These are phyloP conservation scores for Tuctoria greenei DNA, from an alignment of 176 grass and related monocot genomes.

Conservation along the genomic window DNA sequence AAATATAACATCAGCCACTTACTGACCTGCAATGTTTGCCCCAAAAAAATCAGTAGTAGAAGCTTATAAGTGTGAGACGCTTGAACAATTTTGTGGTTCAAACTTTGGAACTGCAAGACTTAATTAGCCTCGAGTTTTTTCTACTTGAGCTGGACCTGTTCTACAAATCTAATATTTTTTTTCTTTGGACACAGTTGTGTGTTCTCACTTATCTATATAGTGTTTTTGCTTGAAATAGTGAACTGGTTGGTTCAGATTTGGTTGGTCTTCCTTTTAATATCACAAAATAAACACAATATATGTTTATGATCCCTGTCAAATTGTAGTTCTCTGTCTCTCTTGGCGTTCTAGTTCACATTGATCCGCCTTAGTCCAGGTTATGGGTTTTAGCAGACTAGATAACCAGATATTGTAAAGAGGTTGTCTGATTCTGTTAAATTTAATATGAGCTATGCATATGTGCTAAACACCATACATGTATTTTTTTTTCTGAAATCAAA, in stretches of 20 bases:
- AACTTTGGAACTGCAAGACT: not conserved
- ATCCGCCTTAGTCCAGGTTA: too few relatives aligned
- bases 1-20: constrained; percentile 1
- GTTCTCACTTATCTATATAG: not conserved
- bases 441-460: too few relatives aligned
- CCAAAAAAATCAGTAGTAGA: not conserved
- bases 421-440: too few relatives aligned
- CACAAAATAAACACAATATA: not conserved
- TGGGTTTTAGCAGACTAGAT: too few relatives aligned
- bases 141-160: not conserved
- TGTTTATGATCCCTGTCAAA: not conserved
- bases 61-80: not conserved
- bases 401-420: too few relatives aligned
- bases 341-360: not conserved
- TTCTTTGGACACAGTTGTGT: not conserved
- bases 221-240: not conserved
- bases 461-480: too few relatives aligned
- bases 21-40: not conserved
- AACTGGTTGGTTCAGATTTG: not conserved
- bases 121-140: not conserved
- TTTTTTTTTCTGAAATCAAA: too few relatives aligned
- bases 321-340: not conserved
- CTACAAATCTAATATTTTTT: not conserved
- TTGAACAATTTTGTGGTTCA: not conserved
- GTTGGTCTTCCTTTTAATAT: not conserved